Conservation (phyloP, 331 rosid species). For the Acacia pycnantha region DNA sequence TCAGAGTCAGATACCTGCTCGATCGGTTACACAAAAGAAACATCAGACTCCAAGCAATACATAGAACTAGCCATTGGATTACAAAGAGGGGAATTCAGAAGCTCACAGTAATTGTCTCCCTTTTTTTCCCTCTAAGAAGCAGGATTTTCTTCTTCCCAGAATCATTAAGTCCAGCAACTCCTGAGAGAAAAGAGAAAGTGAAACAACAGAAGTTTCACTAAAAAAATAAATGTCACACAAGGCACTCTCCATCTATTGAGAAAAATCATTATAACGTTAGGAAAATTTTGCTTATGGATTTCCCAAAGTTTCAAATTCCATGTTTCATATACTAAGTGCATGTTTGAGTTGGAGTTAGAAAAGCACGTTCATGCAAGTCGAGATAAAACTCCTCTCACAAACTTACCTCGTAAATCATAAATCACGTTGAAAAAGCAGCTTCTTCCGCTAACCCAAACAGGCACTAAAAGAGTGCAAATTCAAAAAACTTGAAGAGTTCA, state of each 20-base stretch:
- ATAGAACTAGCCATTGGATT: conserved; percentile 18
- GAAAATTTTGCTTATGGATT: not conserved
- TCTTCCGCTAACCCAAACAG: too few species aligned
- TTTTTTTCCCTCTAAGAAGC: conserved; percentile 53
- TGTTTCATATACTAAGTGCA: not conserved
- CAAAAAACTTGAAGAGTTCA: not conserved
- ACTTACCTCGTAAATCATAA: too few species aligned
- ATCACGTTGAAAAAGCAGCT: too few species aligned
- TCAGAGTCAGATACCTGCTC: conserved; percentile 47
- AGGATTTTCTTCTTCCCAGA: conserved; percentile 50
- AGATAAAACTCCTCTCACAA: too few species aligned
- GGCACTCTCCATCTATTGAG: not conserved
- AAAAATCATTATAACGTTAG: not conserved
- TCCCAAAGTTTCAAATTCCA: not conserved
- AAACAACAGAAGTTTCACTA: not conserved
- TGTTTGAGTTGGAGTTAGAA: too few species aligned
- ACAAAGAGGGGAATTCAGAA: conserved; percentile 21
- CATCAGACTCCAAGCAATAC: conserved; percentile 10
- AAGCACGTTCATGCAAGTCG: too few species aligned
- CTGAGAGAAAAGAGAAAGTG: conserved; percentile 28
- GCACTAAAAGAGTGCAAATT: not conserved
- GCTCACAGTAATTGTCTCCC: conserved; percentile 45
- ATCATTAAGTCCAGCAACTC: conserved; percentile 37
- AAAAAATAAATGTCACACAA: not conserved
- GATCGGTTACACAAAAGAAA: conserved; percentile 21